Conservation (phyloP, 441 rosid genomes). For the Gossypium schwendimanii region DNA sequence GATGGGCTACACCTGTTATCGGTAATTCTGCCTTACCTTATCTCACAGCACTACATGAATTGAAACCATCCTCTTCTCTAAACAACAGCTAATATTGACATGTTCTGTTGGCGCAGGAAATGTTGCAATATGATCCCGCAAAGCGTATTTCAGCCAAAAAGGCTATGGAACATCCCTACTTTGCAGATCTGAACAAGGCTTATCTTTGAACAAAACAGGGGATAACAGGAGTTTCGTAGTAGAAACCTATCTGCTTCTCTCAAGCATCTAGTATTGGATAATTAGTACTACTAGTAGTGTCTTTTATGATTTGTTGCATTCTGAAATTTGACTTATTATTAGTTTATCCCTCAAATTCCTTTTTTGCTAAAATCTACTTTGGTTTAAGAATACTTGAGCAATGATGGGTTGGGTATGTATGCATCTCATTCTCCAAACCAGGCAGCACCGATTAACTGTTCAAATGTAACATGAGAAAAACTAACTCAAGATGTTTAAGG, state of each 20-base stretch:
- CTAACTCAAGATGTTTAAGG: neutral
- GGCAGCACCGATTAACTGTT: neutral
- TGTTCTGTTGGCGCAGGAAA: constrained; percentile 48
- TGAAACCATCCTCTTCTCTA: neutral
- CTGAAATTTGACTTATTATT: neutral
- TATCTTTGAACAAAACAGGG: constrained; percentile 30
- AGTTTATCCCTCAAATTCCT: neutral
- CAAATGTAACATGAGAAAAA: neutral
- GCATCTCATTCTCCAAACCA: neutral
- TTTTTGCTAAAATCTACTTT: neutral
- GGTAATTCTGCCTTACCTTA: constrained; percentile 25
- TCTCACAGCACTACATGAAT: neutral
- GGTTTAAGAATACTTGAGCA: neutral
- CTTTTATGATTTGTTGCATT: neutral
- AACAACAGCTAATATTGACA: neutral
- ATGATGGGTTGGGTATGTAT: neutral
- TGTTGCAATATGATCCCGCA: constrained; percentile 84
- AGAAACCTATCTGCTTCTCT: constrained; percentile 5
- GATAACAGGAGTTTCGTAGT: neutral
- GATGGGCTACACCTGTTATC: constrained; percentile 69
- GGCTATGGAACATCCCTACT: constrained; percentile 97
- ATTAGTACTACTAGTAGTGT: neutral
- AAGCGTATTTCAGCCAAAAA: constrained; percentile 87
- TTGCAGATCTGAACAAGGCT: constrained; percentile 58
- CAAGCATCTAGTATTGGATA: constrained; percentile 5